Evolutionary conservation across 495 filamentous ascomycete genomes (phyloP).

Genomic region (Annulohypoxylon moriforme): DNA sequence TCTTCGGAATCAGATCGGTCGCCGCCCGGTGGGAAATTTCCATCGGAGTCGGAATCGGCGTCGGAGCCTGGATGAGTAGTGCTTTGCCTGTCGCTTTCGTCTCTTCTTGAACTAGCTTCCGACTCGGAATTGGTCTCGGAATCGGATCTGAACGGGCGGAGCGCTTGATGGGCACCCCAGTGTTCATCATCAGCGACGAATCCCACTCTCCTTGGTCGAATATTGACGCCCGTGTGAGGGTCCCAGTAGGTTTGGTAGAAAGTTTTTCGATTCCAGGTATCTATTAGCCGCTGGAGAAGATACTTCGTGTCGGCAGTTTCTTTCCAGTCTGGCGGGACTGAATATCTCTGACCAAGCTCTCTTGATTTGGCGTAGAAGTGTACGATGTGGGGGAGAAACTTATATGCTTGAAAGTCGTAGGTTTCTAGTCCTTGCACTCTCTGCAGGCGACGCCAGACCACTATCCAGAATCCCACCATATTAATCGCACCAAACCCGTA

Average conservation of each 20-base stretch:
- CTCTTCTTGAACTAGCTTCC: no score
- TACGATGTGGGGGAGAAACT: slow-evolving; percentile 18
- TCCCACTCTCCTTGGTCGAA: neutral
- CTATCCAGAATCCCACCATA: neutral
- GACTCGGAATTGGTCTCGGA: neutral
- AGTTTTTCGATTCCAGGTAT: slow-evolving; percentile 11
- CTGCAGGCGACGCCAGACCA: neutral
- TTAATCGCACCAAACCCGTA: neutral
- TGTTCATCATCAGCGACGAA: neutral
- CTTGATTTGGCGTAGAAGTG: slow-evolving; percentile 24
- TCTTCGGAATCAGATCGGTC: neutral
- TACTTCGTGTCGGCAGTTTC: neutral
- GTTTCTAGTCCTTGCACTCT: neutral
- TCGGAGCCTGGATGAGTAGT: neutral
- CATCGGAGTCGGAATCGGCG: neutral
- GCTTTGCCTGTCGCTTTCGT: neutral
- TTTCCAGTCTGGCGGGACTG: neutral
- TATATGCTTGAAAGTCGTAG: neutral
- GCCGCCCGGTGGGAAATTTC: neutral
- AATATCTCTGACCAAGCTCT: neutral
- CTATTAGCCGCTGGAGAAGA: neutral
- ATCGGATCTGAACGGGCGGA: neutral
- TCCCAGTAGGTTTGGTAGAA: slow-evolving; percentile 17
- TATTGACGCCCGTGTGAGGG: neutral
- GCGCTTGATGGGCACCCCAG: neutral